phyloP scores from a whole-genome alignment of 768 basidiomycete species.

The Panus rudis region DNA sequence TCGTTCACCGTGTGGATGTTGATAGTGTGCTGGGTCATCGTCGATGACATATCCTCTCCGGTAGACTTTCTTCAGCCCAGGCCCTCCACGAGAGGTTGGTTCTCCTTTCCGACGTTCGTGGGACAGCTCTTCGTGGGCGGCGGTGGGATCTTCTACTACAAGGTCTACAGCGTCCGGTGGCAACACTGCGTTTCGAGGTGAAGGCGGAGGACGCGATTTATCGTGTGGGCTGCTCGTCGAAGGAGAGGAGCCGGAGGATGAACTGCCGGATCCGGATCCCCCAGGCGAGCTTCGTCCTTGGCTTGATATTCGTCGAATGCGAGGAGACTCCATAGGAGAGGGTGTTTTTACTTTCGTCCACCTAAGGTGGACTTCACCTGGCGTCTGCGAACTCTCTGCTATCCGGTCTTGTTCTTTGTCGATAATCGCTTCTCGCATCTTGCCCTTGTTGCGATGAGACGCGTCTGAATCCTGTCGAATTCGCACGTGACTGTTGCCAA shows the following conservation, averaged over 20 bases:
- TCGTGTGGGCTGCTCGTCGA: conserved; percentile 11
- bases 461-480: conserved; percentile 11
- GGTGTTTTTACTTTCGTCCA: conserved; percentile 33
- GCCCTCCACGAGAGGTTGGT: conserved; percentile 38
- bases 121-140: conserved; percentile 44
- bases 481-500: conserved; percentile 18
- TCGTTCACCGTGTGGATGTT: no score
- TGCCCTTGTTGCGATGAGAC: conserved; percentile 15
- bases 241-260: conserved; percentile 12
- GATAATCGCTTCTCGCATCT: conserved; percentile 28
- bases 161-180: conserved; percentile 84
- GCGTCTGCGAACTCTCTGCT: conserved; percentile 20
- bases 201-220: conserved; percentile 16
- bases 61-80: conserved; percentile 48
- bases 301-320: conserved; percentile 9
- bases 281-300: conserved; percentile 7
- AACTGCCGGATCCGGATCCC: conserved; percentile 7
- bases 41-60: conserved; percentile 38
- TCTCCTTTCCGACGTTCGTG: conserved; percentile 58
- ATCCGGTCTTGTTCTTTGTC: conserved; percentile 41
- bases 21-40: no score
- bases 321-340: conserved; percentile 17
- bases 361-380: conserved; percentile 35
- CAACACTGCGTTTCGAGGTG: conserved; percentile 21
- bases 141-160: conserved; percentile 61